Evolutionary conservation across 2,329 filamentous ascomycete genomes (phyloP), one percentile per base, ranked within the genome.

Genomic region (Lecanoromycetidae sp.): DNA sequence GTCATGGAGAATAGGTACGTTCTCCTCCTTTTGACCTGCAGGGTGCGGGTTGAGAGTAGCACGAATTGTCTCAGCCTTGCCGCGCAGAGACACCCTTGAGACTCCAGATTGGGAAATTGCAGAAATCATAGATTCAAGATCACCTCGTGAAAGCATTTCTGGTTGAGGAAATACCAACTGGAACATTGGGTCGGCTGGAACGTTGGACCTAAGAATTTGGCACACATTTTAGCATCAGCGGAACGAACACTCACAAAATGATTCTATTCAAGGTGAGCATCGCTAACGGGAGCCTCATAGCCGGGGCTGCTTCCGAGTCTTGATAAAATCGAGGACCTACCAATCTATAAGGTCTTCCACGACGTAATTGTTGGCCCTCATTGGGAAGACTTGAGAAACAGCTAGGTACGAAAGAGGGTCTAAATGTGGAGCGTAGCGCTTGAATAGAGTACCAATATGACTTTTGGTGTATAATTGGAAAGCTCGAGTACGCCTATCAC

Each of bases 21-120:
- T 39, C 36, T 39, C 36, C n/a, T 39, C 36, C 20, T 39, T 39
- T 25, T 39, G 36, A 15, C 36, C 36, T 23, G 36, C 36, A 39
- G 36, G 36, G 15, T 39, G 36, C 22, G 36, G 36, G 17, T 39
- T 39, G 12, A 39, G 36, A 26, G 20, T 39, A 15, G 36, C 36
- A 26, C 36, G 36, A 26, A 39, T 26, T 3, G 7, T 39, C 36
- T 39, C 36, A 25, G 36, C 36, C 23, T 26, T 26, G 2, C 26
- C 36, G 36, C 36, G 36, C n/a, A 39, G 23, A 25, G 36, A 22
- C 1, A 39, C 36, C 26, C 15, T 39, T 20, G 36, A 39, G 9
- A 39, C n/a, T 4, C 23, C 36, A n/a, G 23, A n/a, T 26, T 39
- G 36, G 19, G 22, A 23, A n/a, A 39, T 23, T n/a, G 36, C 36